phyloP scores from a whole-genome alignment of 1,139 yeast genomes.

The Sugiyamaella xylanicola region DNA sequence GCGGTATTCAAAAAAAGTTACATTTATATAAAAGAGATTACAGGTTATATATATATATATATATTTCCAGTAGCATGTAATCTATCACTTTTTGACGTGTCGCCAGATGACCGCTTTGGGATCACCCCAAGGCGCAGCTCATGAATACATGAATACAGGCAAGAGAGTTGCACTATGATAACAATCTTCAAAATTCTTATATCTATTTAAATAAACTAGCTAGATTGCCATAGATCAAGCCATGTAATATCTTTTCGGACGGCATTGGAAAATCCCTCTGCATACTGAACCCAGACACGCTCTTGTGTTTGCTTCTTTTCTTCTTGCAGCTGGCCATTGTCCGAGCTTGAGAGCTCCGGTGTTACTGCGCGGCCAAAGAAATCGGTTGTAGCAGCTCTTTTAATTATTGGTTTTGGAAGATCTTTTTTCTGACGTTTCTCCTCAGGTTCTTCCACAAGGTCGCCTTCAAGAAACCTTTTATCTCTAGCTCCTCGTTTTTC shows the following conservation, averaged over 20 bases:
- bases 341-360: background rate
- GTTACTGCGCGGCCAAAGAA: constrained; percentile 15
- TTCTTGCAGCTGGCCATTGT: background rate
- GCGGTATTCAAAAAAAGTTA: no score
- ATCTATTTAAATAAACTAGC: no score
- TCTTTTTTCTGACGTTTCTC: constrained; percentile 21
- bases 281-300: constrained; percentile 83
- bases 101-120: no score
- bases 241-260: constrained; percentile 84
- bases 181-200: no score
- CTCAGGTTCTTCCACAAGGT: constrained; percentile 1
- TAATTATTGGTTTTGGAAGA: background rate
- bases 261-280: constrained; percentile 94
- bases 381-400: constrained; percentile 6
- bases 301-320: constrained; percentile 1
- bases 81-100: no score
- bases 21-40: no score
- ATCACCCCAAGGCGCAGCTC: no score
- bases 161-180: no score
- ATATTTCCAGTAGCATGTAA: no score
- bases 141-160: no score
- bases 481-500: constrained; percentile 21
- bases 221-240: constrained; percentile 48
- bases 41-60: no score
- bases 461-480: constrained; percentile 18